phyloP scores from a whole-genome alignment of 1,284 basidiomycete genomes.

The Cutaneotrichosporon sp. region DNA sequence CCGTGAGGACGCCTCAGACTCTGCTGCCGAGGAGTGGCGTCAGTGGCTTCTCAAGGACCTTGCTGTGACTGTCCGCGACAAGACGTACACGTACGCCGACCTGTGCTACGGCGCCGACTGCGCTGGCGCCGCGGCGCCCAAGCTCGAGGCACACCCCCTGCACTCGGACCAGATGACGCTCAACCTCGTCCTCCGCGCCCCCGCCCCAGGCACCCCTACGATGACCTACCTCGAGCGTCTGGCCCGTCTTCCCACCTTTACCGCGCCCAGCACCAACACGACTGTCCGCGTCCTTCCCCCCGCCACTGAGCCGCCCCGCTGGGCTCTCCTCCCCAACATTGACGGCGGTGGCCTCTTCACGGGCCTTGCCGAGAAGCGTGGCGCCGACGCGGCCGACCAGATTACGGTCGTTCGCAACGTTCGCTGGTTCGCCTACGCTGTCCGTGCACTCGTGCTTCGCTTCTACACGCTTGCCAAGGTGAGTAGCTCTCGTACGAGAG shows the following conservation, averaged over 20 bases:
- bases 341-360: constrained; percentile 45
- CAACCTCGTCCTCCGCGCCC: constrained; percentile 43
- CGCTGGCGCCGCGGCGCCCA: constrained; percentile 26
- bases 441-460: constrained; percentile 72
- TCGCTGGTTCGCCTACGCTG: constrained; percentile 84
- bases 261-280: constrained; percentile 32
- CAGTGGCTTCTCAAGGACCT: constrained; percentile 44
- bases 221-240: constrained; percentile 59
- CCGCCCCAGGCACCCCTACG: constrained; percentile 59
- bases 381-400: constrained; percentile 53
- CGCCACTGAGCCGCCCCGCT: constrained; percentile 23
- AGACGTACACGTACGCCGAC: constrained; percentile 45
- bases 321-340: constrained; percentile 46
- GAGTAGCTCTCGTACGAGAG: constrained; percentile 31
- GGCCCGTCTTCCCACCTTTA: constrained; percentile 54
- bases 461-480: constrained; percentile 87
- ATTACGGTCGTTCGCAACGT: constrained; percentile 70
- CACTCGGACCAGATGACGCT: constrained; percentile 43
- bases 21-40: constrained; percentile 39
- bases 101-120: constrained; percentile 41
- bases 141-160: constrained; percentile 40
- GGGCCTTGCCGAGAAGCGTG: constrained; percentile 31
- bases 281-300: constrained; percentile 39
- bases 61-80: constrained; percentile 37
- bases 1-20: constrained; percentile 32